Conservation (phyloP, 2,329 filamentous ascomycete genomes). For the Coccinonectria pachysandricola region DNA sequence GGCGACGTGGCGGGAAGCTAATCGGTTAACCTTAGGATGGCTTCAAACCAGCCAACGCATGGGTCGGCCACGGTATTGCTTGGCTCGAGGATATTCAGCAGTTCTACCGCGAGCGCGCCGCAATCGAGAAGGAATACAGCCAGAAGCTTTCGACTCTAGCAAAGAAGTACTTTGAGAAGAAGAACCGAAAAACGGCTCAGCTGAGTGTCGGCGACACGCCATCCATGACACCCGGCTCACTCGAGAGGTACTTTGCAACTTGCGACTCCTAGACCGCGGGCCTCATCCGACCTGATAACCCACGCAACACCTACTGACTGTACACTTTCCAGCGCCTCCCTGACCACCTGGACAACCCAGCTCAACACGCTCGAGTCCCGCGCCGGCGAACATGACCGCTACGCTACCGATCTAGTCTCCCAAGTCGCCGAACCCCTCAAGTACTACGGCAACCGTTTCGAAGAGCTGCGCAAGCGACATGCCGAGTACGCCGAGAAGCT, state of each 20-base stretch:
- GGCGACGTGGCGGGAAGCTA: slow-evolving; percentile 1
- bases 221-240: slow-evolving; percentile 83
- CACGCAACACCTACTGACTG: slow-evolving; percentile 13
- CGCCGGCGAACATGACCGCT: slow-evolving; percentile 81
- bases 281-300: too few relatives aligned
- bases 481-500: slow-evolving; percentile 80
- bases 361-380: slow-evolving; percentile 80
- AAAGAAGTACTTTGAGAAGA: slow-evolving; percentile 97
- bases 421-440: slow-evolving; percentile 84
- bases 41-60: slow-evolving; percentile 89
- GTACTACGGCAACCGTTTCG: slow-evolving; percentile 61
- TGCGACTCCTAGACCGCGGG: too few relatives aligned
- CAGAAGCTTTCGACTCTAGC: slow-evolving; percentile 77
- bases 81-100: slow-evolving; percentile 97
- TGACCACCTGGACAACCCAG: slow-evolving; percentile 95
- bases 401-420: slow-evolving; percentile 64
- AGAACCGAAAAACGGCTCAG: slow-evolving; percentile 76
- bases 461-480: slow-evolving; percentile 88
- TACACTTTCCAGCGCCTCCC: slow-evolving; percentile 57
- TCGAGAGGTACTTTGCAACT: slow-evolving; percentile 83
- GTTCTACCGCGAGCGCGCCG: slow-evolving; percentile 91
- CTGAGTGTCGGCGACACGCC: slow-evolving; percentile 92
- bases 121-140: slow-evolving; percentile 94
- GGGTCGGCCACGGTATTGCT: slow-evolving; percentile 79
- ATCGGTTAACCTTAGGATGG: slow-evolving; percentile 57